phyloP scores from a whole-genome alignment of 2,329 filamentous ascomycete genomes.

The Fusarium multiceps region DNA sequence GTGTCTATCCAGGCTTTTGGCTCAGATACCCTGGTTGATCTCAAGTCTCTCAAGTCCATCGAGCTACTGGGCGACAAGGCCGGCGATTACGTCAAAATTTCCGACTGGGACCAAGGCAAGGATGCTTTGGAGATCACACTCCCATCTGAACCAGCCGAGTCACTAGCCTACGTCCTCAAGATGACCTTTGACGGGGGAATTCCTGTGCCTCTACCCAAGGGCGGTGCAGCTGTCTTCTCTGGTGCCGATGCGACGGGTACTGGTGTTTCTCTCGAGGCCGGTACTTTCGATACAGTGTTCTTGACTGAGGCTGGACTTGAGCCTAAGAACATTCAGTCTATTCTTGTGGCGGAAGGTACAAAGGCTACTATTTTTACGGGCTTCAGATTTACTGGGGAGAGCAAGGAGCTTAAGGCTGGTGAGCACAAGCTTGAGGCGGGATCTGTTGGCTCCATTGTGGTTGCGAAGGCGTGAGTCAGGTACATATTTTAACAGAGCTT shows the following conservation, averaged over 20 bases:
- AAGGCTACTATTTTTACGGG: background rate
- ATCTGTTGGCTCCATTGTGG: background rate
- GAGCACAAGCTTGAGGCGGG: background rate
- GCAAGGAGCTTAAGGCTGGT: background rate
- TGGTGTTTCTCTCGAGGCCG: constrained; percentile 1
- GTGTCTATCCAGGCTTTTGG: background rate
- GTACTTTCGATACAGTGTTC: constrained; percentile 6
- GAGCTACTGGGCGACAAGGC: constrained; percentile 5
- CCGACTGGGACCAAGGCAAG: constrained; percentile 7
- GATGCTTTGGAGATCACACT: constrained; percentile 3
- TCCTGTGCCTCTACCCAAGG: constrained; percentile 3
- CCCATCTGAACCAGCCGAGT: background rate
- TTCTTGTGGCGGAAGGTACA: background rate
- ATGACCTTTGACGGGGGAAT: background rate
- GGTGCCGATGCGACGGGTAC: background rate
- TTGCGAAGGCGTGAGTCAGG: background rate
- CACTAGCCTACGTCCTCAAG: constrained; percentile 6
- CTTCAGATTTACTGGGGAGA: background rate
- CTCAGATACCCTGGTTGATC: background rate
- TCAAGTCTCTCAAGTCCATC: constrained; percentile 1
- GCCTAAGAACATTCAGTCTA: background rate
- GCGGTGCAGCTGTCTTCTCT: background rate
- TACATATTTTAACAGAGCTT: rapidly evolving
- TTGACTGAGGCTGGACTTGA: constrained; percentile 5
- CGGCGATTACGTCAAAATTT: background rate